A percentile compares a stretch with the other conserved stretches of the same genome.
Evolutionary conservation across 495 filamentous ascomycete species (phyloP).

Genomic region (Penicillium silybi): DNA sequence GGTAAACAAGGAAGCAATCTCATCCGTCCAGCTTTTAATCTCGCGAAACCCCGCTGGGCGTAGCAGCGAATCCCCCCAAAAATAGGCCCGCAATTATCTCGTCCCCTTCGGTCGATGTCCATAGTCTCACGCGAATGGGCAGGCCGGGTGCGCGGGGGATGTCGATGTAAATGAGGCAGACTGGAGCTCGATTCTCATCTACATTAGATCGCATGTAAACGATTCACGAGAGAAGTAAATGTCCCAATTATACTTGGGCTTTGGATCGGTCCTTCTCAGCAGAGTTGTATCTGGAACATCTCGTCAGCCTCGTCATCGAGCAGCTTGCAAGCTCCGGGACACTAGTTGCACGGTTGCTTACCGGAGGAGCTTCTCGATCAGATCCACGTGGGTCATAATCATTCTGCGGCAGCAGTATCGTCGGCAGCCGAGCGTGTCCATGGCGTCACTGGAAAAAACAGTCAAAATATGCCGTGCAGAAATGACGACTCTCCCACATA

Average conservation of each 20-base stretch:
- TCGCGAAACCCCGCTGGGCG: not conserved
- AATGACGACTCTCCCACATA: conserved; percentile 28
- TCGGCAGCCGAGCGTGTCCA: conserved; percentile 89
- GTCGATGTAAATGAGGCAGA: not conserved
- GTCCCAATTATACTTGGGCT: conserved; percentile 24
- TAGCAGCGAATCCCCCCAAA: not conserved
- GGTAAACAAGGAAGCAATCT: not conserved
- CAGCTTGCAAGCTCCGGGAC: not conserved
- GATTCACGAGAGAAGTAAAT: not conserved
- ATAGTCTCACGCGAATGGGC: not conserved
- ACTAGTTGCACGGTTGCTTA: conserved; percentile 37
- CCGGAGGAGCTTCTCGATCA: conserved; percentile 98
- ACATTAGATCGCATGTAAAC: not conserved
- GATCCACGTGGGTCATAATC: conserved; percentile 99
- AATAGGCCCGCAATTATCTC: not conserved
- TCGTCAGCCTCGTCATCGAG: not conserved
- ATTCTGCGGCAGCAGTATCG: conserved; percentile 97
- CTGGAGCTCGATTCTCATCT: not conserved
- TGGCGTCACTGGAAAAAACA: conserved; percentile 63
- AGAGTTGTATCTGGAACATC: conserved; percentile 27
- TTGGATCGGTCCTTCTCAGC: conserved; percentile 35
- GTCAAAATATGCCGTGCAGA: conserved; percentile 3
- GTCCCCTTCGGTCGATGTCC: not conserved
- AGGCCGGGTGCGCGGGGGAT: not conserved
- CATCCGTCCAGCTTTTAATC: not conserved